phyloP scores from a whole-genome alignment of 305 asterid species.

The Ruellia speciosa region DNA sequence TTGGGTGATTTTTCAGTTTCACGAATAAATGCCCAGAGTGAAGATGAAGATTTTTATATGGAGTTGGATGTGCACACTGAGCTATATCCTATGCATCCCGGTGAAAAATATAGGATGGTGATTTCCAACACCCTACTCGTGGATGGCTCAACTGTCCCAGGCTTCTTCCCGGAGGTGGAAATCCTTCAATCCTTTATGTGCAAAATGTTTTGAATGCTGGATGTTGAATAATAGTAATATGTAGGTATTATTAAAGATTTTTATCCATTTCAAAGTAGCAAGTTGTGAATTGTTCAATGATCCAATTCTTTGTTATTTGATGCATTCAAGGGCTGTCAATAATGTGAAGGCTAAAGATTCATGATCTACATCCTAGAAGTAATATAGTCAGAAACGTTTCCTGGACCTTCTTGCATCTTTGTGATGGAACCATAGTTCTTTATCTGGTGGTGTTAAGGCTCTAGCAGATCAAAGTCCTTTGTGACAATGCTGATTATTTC shows the following conservation, averaged over 20 bases:
- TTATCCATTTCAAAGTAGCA: no score
- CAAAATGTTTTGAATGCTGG: no score
- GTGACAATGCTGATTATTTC: not conserved
- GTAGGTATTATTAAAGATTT: no score
- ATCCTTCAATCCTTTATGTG: no score
- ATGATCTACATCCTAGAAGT: not conserved
- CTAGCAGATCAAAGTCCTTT: not conserved
- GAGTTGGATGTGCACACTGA: slow-evolving; percentile 63
- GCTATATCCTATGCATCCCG: slow-evolving; percentile 53
- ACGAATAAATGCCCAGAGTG: slow-evolving; percentile 50
- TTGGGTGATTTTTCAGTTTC: slow-evolving; percentile 48
- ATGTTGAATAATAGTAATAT: no score
- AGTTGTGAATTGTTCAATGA: no score
- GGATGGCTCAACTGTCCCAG: slow-evolving; percentile 45
- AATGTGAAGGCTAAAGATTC: no score
- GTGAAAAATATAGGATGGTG: slow-evolving; percentile 55
- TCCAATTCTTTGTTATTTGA: no score
- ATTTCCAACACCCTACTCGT: slow-evolving; percentile 41
- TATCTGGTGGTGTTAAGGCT: not conserved
- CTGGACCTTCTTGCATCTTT: not conserved
- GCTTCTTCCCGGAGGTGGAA: slow-evolving; percentile 46
- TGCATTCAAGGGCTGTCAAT: no score
- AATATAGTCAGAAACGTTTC: not conserved
- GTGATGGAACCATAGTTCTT: not conserved
- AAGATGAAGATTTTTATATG: slow-evolving; percentile 34